Percentiles rank a stretch among this genome's conserved stretches.
phyloP scores from a whole-genome alignment of 345 rosid species.

The Citrus sp. region DNA sequence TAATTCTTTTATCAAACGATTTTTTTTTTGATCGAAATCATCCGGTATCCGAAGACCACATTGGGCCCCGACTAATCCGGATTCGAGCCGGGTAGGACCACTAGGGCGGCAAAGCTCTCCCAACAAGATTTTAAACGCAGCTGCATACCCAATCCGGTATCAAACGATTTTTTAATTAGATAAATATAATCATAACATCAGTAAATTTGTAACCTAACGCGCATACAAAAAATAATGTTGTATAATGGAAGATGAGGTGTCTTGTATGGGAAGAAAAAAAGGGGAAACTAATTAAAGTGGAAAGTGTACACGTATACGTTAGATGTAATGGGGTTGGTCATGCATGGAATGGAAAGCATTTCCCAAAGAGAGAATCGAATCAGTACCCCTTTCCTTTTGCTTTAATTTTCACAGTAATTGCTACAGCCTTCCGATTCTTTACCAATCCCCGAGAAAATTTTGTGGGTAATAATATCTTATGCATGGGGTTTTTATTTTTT shows the following conservation, averaged over 20 bases:
- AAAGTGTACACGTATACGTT: slow-evolving; percentile 7
- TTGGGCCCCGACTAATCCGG: too few species aligned
- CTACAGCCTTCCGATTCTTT: slow-evolving; percentile 51
- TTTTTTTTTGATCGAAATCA: too few species aligned
- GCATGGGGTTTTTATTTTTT: neutral
- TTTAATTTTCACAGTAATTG: slow-evolving; percentile 41
- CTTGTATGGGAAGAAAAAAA: slow-evolving; percentile 1
- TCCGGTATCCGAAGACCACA: too few species aligned
- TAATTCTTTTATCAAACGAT: too few species aligned
- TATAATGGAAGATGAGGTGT: neutral
- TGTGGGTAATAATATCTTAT: slow-evolving; percentile 24
- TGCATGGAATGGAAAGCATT: slow-evolving; percentile 65
- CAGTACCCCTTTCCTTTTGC: slow-evolving; percentile 40
- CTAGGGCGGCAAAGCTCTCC: too few species aligned
- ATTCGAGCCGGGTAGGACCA: too few species aligned
- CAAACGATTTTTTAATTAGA: too few species aligned
- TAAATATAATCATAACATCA: too few species aligned
- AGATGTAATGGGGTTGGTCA: slow-evolving; percentile 12
- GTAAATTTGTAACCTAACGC: too few species aligned
- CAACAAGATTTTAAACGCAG: too few species aligned
- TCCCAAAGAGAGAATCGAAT: slow-evolving; percentile 66
- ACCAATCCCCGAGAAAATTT: slow-evolving; percentile 64
- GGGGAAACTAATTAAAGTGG: slow-evolving; percentile 4
- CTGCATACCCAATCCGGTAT: too few species aligned
- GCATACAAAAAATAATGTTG: too few species aligned